phyloP scores from a whole-genome alignment of 148 eudicot species.

The Rhododendron ferrugineum region DNA sequence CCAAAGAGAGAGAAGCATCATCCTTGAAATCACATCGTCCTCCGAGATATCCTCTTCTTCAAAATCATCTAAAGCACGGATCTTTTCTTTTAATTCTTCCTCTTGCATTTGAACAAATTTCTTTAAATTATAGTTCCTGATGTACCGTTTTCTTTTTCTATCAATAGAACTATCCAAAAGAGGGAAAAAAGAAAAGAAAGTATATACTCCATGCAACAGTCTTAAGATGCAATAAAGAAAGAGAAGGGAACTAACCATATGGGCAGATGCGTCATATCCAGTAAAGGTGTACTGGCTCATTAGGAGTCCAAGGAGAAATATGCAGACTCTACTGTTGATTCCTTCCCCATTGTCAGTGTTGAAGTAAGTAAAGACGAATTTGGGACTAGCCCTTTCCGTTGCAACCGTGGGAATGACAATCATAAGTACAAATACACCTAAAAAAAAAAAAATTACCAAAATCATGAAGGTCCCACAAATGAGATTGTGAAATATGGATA shows the following conservation, averaged over 20 bases:
- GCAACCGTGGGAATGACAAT: slow-evolving; percentile 71
- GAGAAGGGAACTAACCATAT: slow-evolving; percentile 52
- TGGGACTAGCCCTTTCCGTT: slow-evolving; percentile 63
- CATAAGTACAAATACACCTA: slow-evolving; percentile 96
- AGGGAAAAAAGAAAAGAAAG: too few relatives aligned
- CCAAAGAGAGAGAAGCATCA: too few relatives aligned
- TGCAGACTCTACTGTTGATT: slow-evolving; percentile 53
- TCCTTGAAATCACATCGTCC: too few relatives aligned
- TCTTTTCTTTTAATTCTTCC: too few relatives aligned
- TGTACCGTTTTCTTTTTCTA: too few relatives aligned
- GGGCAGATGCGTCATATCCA: slow-evolving; percentile 97
- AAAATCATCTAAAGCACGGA: too few relatives aligned
- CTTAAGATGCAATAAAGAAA: not conserved
- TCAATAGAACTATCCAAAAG: too few relatives aligned
- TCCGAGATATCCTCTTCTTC: too few relatives aligned
- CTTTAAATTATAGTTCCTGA: too few relatives aligned
- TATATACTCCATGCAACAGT: not conserved
- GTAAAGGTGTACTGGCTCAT: slow-evolving; percentile 93
- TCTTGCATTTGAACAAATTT: too few relatives aligned
- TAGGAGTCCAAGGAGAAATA: slow-evolving; percentile 78
- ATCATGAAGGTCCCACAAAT: not conserved
- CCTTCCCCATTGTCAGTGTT: slow-evolving; percentile 70
- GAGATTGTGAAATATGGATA: not conserved
- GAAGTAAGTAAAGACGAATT: slow-evolving; percentile 90
- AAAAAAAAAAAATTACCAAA: not conserved